Conservation (phyloP, 139 green algal genomes). For the Pleodorina starrii region DNA sequence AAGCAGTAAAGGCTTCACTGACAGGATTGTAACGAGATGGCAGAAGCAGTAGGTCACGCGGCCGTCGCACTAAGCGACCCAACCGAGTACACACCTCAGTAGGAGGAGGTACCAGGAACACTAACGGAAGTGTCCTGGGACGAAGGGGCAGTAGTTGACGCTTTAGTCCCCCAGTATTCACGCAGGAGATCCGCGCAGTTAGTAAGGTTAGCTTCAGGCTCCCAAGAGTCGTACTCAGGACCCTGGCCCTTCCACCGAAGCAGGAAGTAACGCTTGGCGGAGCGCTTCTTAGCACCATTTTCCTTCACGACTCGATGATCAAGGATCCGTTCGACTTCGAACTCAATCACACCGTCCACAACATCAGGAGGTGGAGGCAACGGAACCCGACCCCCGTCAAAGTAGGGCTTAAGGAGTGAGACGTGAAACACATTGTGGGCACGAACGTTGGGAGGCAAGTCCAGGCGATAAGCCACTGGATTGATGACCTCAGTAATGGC, state of each 20-base stretch:
- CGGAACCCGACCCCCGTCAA: neutral
- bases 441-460: neutral
- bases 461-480: neutral
- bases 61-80: too few relatives aligned
- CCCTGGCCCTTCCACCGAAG: too few relatives aligned
- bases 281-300: neutral
- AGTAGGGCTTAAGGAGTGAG: neutral
- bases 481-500: neutral
- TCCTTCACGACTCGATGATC: neutral
- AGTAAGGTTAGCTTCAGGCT: neutral
- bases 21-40: neutral
- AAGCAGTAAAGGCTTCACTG: neutral
- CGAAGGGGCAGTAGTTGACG: neutral
- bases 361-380: neutral
- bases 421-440: constrained; percentile 6
- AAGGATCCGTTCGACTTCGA: neutral
- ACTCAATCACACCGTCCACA: neutral
- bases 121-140: neutral
- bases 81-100: neutral
- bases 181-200: neutral
- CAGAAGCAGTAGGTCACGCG: neutral
- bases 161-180: neutral
- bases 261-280: neutral
- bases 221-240: too few relatives aligned
- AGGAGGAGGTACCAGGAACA: neutral